Evolutionary conservation across 371 early-diverging fungal species (phyloP), one percentile per base, ranked within the genome.

Genomic region (Coemansia linderi): DNA sequence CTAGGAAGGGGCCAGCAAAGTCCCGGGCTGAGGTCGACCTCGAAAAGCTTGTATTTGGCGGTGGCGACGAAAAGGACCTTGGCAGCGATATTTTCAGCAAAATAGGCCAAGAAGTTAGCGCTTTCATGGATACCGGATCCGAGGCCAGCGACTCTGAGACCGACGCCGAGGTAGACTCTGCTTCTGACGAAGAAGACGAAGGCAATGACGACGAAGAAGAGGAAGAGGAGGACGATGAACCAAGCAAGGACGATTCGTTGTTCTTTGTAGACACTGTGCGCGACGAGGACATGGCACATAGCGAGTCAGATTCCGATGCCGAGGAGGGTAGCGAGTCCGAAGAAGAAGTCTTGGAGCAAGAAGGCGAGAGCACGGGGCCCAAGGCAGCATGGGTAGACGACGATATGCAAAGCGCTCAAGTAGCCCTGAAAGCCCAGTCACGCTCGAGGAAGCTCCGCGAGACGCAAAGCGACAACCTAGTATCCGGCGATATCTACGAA

Each of bases 401-500:
- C 4, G 93, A 91, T 58, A 91, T 88, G 72, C 85, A 85, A 61
- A 80, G 84, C 24, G 68, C 88, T 19, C 75, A 80, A 22, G 88
- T 96, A 4, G 88, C 93, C 15, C 82, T 97, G 9, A 83, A 81
- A 41, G 79, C 82, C 0, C 80, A 81, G 10, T 87, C 86, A 44
- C 85, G 91, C 17, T 81, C 92, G 56, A 87, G 88, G 63, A 96
- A 95, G 76, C 86, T 97, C 40, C 87, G 94, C 58, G 85, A 81
- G 40, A 79, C 83, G 15, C 90, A 88, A 63, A 84, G 85, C 7
- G 97, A 97, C 73, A 88, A 87, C 66, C 69, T 82, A 38, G 82
- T 97, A 8, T 82, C 84, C 22, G 91, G 93, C 41, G 72, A 77
- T 24, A 95, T 95, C 68, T 95, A 93, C 68, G 91, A 95, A 73